Conservation (phyloP, 2,329 filamentous ascomycete species). For the Ceratocystis eucalypticola region DNA sequence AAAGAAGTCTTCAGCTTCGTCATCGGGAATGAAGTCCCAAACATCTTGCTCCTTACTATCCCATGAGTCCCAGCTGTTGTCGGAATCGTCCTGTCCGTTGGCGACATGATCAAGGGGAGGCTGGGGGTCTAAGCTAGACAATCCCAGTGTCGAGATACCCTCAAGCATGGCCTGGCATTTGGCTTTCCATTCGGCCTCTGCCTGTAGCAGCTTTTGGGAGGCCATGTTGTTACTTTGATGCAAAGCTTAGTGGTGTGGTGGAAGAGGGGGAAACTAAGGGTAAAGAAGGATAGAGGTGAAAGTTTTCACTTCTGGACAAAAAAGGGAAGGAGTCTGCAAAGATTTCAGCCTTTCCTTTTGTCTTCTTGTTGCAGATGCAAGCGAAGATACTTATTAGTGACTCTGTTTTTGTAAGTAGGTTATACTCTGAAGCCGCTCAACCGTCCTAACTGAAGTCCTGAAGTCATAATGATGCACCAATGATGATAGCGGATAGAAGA, state of each 20-base stretch:
- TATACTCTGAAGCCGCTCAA: neutral
- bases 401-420: neutral
- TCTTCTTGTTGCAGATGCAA: neutral
- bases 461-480: neutral
- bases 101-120: conserved; percentile 23
- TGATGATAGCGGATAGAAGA: neutral
- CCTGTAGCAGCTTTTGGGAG: neutral
- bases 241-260: neutral
- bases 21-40: conserved; percentile 81
- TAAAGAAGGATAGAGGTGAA: neutral
- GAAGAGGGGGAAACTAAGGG: neutral
- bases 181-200: conserved; percentile 53
- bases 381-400: neutral
- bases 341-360: neutral
- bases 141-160: conserved; percentile 59
- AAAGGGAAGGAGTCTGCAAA: neutral
- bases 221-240: conserved; percentile 2
- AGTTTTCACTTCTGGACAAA: neutral
- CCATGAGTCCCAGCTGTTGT: conserved; percentile 38
- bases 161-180: conserved; percentile 78
- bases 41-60: conserved; percentile 63
- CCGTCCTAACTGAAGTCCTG: too few species aligned
- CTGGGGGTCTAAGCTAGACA: conserved; percentile 31
- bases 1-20: conserved; percentile 47
- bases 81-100: conserved; percentile 37